Evolutionary conservation across 202 grass and related monocot genomes (phyloP), one percentile per base, ranked within the genome.

Genomic region (Zoysia matrella): DNA sequence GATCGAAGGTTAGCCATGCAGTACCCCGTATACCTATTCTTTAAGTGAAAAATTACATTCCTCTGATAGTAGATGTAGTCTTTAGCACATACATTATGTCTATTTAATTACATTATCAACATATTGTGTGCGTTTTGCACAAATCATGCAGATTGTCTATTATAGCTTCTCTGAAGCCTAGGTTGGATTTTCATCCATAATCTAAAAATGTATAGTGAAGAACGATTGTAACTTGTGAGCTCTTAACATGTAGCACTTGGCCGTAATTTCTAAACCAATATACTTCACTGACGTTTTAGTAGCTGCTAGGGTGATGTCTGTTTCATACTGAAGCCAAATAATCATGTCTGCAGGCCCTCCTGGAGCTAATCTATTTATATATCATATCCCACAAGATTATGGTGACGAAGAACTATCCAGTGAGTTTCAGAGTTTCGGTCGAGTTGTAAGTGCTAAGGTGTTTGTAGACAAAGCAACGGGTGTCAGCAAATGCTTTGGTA

Each of bases 331-430:
- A 80, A 70, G 56, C 50, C 2, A 12, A 77, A 69, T 78, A 60
- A 64, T 68, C 44, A 80, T 85, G 85, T 46, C 6, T 92, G 12
- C 82, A 99, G 96, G 96, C 48, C 96, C 96, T 85, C 91, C 91
- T 87, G 96, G 96, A 87, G 96, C 96, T 46, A 99, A 99, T 83
- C 87, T 99, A 74, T 99, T 99, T 90, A 99, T 99, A 67, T 99
- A 96, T 75, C 96, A 99, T 78, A 99, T 99, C 81, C 96, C 96
- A 56, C 96, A 99, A 86, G 91, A 96, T 41, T 99, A 81, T 74
- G 93, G 91, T 57, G 96, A 99, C 75, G 89, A 94, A 71, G 93
- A 99, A 22, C 91, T 99, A 57, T 88, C 96, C 2, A 87, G 66
- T 77, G 96, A 91, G 48, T 99, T 99, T 16, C 96, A 94, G 77